Evolutionary conservation across 345 rosid genomes (phyloP).

Genomic region (Hibiscus mutabilis): DNA sequence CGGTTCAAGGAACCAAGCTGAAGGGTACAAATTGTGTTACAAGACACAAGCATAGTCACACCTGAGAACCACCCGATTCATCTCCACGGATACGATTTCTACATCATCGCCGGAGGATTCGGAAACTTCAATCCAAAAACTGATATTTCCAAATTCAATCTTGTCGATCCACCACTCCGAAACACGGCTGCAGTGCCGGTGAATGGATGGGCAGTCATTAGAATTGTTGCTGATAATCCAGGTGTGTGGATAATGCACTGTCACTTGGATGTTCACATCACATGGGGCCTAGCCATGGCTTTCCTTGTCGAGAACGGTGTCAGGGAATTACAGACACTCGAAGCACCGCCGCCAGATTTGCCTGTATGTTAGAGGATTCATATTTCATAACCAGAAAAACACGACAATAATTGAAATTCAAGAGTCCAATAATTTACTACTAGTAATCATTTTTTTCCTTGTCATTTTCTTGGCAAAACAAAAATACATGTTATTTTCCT

Average conservation of each 20-base stretch:
- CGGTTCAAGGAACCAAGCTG: conserved; percentile 58
- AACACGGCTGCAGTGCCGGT: conserved; percentile 75
- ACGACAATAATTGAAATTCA: conserved; percentile 10
- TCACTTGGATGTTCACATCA: conserved; percentile 86
- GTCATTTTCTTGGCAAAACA: neutral
- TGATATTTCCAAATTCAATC: conserved; percentile 68
- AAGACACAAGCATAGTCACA: conserved; percentile 71
- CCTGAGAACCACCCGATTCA: conserved; percentile 92
- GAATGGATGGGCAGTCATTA: conserved; percentile 86
- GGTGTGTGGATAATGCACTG: conserved; percentile 96
- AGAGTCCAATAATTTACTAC: conserved; percentile 3
- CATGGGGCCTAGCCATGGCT: conserved; percentile 85
- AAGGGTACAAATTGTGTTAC: conserved; percentile 70
- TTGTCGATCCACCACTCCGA: conserved; percentile 83
- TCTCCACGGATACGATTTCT: conserved; percentile 92
- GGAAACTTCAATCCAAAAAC: conserved; percentile 75
- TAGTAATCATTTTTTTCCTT: neutral
- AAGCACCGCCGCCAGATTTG: conserved; percentile 64
- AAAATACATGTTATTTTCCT: conserved; percentile 21
- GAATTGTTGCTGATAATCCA: conserved; percentile 95
- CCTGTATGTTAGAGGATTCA: conserved; percentile 45
- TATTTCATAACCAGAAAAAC: neutral
- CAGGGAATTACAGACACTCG: conserved; percentile 47
- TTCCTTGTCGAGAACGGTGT: conserved; percentile 75
- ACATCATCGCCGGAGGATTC: conserved; percentile 70